Conservation (phyloP, 75 land plant genomes). For the Azolla pinnata region DNA sequence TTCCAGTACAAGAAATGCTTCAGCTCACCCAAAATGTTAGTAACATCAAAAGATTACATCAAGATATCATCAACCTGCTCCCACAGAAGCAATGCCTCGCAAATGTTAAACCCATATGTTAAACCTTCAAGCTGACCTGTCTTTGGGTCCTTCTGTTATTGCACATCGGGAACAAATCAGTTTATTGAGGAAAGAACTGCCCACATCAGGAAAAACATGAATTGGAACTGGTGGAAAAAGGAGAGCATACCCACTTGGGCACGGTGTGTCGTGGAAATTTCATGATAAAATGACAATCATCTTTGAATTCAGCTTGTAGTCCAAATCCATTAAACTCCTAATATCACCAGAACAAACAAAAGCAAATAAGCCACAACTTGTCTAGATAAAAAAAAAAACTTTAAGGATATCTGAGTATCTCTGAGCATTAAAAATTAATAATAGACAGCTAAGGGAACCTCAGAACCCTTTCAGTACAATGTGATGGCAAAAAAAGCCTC, state of each 20-base stretch:
- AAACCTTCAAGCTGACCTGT: constrained; percentile 74
- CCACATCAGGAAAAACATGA: not conserved
- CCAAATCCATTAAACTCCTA: constrained; percentile 63
- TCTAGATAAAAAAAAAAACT: too few species aligned
- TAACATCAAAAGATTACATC: constrained; percentile 2
- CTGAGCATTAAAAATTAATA: too few species aligned
- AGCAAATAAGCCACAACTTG: too few species aligned
- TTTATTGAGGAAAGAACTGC: not conserved
- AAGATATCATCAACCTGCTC: constrained; percentile 51
- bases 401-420: too few species aligned
- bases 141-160: constrained; percentile 71
- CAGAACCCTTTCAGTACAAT: too few species aligned
- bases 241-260: constrained; percentile 59
- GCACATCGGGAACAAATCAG: not conserved
- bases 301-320: constrained; percentile 43
- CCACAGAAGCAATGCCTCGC: constrained; percentile 79
- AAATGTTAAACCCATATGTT: constrained; percentile 66
- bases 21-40: not conserved
- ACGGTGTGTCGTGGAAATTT: constrained; percentile 49
- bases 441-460: too few species aligned
- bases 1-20: not conserved
- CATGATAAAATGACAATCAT: constrained; percentile 49
- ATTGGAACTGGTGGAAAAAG: not conserved
- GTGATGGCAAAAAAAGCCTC: too few species aligned
- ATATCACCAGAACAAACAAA: too few species aligned